Evolutionary conservation across 768 basidiomycete genomes (phyloP).

Genomic region (Tephrocybe sp.): DNA sequence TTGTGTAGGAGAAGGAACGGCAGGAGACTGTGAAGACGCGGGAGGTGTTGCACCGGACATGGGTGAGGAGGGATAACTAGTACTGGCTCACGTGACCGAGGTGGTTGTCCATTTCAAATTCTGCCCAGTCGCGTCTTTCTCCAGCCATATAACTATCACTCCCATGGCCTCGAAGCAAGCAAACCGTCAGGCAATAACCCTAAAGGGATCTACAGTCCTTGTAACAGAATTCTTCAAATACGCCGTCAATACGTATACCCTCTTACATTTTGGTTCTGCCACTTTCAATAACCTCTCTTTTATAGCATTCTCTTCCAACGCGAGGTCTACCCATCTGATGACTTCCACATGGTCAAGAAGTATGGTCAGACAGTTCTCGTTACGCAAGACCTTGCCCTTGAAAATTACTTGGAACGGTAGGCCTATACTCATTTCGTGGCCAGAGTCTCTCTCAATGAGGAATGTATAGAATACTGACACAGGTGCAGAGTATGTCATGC

Average conservation of each 20-base stretch:
- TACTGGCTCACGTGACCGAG: constrained; percentile 27
- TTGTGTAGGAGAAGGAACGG: constrained; percentile 43
- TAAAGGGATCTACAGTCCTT: constrained; percentile 91
- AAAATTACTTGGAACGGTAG: constrained; percentile 88
- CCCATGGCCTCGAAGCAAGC: constrained; percentile 46
- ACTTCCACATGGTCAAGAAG: constrained; percentile 99
- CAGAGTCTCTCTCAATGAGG: background rate
- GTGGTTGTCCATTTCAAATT: constrained; percentile 12
- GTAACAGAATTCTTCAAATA: constrained; percentile 99
- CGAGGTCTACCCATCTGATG: constrained; percentile 95
- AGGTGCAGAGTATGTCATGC: constrained; percentile 77
- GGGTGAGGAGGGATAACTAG: background rate
- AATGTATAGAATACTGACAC: constrained; percentile 70
- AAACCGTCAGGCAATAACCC: constrained; percentile 78
- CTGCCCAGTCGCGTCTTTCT: constrained; percentile 10
- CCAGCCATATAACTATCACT: background rate
- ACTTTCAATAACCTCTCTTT: background rate
- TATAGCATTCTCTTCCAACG: constrained; percentile 92
- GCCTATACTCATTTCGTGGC: constrained; percentile 7
- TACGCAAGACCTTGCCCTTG: constrained; percentile 88
- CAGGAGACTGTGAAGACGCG: constrained; percentile 46
- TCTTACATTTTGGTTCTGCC: background rate
- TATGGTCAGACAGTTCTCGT: constrained; percentile 96
- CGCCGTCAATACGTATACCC: constrained; percentile 89
- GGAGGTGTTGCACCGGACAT: constrained; percentile 41